Base-by-base conservation (phyloP, 768 basidiomycete genomes). In the Boletus barrowsii region DNA sequence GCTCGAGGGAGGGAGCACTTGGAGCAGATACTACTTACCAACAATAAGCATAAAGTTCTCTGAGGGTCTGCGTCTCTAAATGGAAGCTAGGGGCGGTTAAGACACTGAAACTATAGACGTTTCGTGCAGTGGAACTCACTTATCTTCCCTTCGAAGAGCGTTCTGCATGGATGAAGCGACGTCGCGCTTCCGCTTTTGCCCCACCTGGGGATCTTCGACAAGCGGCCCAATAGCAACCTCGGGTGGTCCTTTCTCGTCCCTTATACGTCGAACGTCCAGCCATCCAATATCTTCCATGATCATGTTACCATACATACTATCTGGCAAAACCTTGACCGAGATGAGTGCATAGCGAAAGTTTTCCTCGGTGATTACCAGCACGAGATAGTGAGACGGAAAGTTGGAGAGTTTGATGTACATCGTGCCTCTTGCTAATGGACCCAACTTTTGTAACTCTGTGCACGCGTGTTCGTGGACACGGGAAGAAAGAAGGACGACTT, bases 1-100 rank as follows among this genome's bases (percentile, higher is more conserved):
- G 36, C 22, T 47, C 29, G 20, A 41, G 33, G 57, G 32, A 22
- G 26, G n/a, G 9, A 15, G 6, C 11, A 14, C 3, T 10, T 3
- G 5, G 17, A 24, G 43, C 3, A 29, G 10, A 43, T n/a, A n/a
- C 20, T 5, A 64, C 75, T 61, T 58, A 93, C 93, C 91, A 90
- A 73, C 90, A 94, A 68, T 93, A 95, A 33, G 85, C 86, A 64
- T 92, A 93, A 10, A 94, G 72, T 63, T 93, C 88, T 54, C 87
- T 78, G 17, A 93, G 70, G 7, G 86, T 81, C 60, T 84, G 84
- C 0, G 86, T 86, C 48, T 88, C 85, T 22, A 96, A 69, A 56
- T 83, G 76, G 67, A 91, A 93, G 42, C 74, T 72, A 44, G 20
- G 1, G 7, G 5, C 9, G 10, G 24, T 47, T 50, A 15, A 57